Percentiles rank a stretch among this genome's conserved stretches.
These are phyloP conservation scores for Fragaria nilgerrensis DNA, from an alignment of 306 rosid species.

Conservation along the genomic window DNA sequence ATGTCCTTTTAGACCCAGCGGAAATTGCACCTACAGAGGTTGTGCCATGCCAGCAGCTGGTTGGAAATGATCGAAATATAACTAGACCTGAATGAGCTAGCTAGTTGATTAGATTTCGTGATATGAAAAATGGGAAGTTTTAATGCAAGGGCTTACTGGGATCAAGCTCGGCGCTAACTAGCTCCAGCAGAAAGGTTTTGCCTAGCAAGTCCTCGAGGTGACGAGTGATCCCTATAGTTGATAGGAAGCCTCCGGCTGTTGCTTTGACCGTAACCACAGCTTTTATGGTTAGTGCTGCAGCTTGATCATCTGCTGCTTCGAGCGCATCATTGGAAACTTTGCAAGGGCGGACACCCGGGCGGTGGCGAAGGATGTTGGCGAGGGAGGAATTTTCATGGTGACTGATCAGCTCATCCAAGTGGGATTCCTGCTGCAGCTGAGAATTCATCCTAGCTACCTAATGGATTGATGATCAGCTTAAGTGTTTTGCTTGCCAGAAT, in stretches of 20 bases:
- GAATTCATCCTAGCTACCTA: background rate
- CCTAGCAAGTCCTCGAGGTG: constrained; percentile 64
- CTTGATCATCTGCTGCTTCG: background rate
- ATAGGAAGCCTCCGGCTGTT: constrained; percentile 31
- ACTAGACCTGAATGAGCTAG: background rate
- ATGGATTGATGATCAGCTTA: background rate
- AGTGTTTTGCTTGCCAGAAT: background rate
- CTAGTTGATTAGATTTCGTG: background rate
- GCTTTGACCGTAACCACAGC: constrained; percentile 24
- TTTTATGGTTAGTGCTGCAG: background rate
- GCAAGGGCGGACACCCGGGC: background rate
- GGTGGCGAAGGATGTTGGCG: background rate
- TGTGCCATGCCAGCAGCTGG: background rate
- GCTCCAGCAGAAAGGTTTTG: constrained; percentile 58
- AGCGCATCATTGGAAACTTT: background rate
- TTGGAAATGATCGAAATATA: background rate
- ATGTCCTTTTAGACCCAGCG: background rate
- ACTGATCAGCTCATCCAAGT: background rate
- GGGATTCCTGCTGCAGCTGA: background rate
- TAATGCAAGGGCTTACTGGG: constrained; percentile 32
- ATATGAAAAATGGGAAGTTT: background rate
- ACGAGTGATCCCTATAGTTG: constrained; percentile 38
- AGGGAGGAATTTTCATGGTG: background rate
- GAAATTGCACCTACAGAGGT: too few relatives aligned
- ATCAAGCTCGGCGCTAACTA: constrained; percentile 41